phyloP scores from a whole-genome alignment of 208 protist species.

The Wallacemonas rigidus region DNA sequence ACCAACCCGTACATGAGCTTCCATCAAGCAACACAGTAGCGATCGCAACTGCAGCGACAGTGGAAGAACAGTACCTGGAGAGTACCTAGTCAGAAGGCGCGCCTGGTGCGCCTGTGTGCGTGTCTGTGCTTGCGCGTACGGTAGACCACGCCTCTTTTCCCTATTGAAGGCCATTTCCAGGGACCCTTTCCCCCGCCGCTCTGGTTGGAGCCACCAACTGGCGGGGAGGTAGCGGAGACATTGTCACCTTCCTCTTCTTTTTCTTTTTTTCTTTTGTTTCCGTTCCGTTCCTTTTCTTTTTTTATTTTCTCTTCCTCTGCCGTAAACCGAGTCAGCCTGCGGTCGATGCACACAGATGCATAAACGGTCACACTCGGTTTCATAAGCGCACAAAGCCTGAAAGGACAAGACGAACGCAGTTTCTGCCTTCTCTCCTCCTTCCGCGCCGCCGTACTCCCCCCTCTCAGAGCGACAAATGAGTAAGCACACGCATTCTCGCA shows the following conservation, averaged over 20 bases:
- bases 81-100: background rate
- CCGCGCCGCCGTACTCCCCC: background rate
- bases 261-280: constrained; percentile 6
- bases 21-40: constrained; percentile 45
- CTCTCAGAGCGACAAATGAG: no score
- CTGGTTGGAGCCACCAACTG: no score
- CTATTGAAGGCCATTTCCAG: no score
- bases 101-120: background rate
- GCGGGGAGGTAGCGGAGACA: background rate
- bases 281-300: background rate
- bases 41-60: constrained; percentile 40
- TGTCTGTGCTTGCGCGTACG: background rate
- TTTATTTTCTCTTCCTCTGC: constrained; percentile 19
- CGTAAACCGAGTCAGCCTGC: background rate
- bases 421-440: background rate
- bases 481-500: background rate
- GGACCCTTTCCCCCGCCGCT: no score
- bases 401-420: no score
- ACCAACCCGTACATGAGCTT: constrained; percentile 57
- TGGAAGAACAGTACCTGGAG: constrained; percentile 13
- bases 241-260: background rate
- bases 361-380: background rate
- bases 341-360: background rate
- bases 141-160: background rate
- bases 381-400: no score